Percentiles rank a stretch among this genome's conserved stretches.
Conservation (phyloP, 495 filamentous ascomycete species). For the Trichocladium antarcticum region DNA sequence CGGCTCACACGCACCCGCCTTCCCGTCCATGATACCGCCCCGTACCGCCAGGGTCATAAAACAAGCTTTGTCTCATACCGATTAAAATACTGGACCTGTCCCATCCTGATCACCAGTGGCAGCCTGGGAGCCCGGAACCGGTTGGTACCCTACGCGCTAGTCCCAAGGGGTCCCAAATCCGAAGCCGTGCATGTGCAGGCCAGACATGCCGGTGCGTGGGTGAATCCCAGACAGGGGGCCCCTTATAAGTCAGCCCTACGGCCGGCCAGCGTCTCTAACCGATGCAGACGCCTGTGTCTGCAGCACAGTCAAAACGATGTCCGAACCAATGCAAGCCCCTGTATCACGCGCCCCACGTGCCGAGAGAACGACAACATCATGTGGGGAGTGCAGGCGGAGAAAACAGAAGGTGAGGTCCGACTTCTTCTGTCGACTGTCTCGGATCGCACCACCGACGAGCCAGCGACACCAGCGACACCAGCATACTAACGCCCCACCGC, state of each 20-base stretch:
- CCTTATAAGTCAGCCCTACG: conserved; percentile 31
- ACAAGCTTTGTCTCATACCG: not conserved
- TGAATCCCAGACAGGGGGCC: conserved; percentile 9
- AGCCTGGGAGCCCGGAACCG: not conserved
- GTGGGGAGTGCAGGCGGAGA: conserved; percentile 30
- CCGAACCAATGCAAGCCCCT: conserved; percentile 25
- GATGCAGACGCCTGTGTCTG: not conserved
- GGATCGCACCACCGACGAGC: not conserved
- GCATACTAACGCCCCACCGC: conserved; percentile 1
- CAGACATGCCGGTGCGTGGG: conserved; percentile 10
- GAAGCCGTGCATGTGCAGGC: conserved; percentile 23
- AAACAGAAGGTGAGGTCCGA: conserved; percentile 29
- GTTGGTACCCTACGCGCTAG: conserved; percentile 19
- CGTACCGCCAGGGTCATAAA: not conserved
- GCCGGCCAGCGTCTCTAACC: not conserved
- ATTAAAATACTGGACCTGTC: not conserved
- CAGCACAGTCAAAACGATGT: conserved; percentile 15
- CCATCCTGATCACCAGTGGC: not conserved
- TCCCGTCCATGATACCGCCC: no score
- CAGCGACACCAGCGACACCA: not conserved
- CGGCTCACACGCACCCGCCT: no score
- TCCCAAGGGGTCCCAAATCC: conserved; percentile 21
- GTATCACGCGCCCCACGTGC: conserved; percentile 21
- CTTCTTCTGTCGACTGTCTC: not conserved
- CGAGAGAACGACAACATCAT: conserved; percentile 31